phyloP scores from a whole-genome alignment of 805 yeast species.

The Sugiyamaella boreocaroliniensis region DNA sequence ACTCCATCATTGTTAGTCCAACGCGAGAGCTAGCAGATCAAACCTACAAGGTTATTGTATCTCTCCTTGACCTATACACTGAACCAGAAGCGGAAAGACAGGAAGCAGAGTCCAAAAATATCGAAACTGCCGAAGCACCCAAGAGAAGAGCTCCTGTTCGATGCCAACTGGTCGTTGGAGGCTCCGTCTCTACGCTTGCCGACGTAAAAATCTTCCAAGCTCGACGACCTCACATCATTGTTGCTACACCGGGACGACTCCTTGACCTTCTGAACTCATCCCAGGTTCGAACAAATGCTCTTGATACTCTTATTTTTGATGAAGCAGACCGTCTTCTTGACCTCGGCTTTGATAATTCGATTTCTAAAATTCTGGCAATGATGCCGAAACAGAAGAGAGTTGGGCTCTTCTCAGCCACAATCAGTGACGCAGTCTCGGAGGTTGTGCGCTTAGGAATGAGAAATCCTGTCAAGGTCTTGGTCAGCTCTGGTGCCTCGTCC shows the following conservation, averaged over 20 bases:
- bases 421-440: conserved; percentile 70
- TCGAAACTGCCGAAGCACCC: not conserved
- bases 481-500: conserved; percentile 35
- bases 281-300: conserved; percentile 50
- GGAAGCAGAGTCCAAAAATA: not conserved
- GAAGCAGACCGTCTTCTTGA: conserved; percentile 93
- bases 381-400: conserved; percentile 90
- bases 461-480: conserved; percentile 84
- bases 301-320: conserved; percentile 75
- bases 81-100: conserved; percentile 41
- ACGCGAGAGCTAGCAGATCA: conserved; percentile 47
- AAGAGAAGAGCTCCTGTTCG: conserved; percentile 15
- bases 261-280: conserved; percentile 60
- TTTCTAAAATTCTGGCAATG: conserved; percentile 55
- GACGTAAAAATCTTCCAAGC: conserved; percentile 57
- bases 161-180: conserved; percentile 37
- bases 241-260: conserved; percentile 91
- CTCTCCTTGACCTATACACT: conserved; percentile 44
- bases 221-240: conserved; percentile 61
- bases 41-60: conserved; percentile 58
- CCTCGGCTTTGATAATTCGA: conserved; percentile 62
- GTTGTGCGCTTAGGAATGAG: conserved; percentile 85
- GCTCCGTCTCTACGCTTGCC: conserved; percentile 42
- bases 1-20: conserved; percentile 68
- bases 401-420: conserved; percentile 91